Evolutionary conservation across 2,329 filamentous ascomycete genomes (phyloP).

Genomic region (Phialocephala subalpina): DNA sequence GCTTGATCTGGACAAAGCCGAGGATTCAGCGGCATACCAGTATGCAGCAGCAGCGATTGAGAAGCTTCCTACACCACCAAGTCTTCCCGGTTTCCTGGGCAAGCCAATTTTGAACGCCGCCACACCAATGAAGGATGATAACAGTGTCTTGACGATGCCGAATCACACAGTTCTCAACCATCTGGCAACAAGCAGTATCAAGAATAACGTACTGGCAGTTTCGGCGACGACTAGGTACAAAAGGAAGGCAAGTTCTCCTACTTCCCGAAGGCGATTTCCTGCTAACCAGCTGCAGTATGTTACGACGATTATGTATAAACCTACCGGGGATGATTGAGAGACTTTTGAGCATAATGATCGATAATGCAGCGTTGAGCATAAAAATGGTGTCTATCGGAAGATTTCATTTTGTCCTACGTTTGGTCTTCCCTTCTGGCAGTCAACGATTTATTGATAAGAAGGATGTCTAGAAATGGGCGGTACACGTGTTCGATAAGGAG

Average conservation of each 20-base stretch:
- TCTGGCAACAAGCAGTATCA: constrained; percentile 96
- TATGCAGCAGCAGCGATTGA: constrained; percentile 78
- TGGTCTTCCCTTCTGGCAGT: background rate
- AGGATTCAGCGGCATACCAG: constrained; percentile 78
- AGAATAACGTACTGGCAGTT: constrained; percentile 92
- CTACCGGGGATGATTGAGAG: constrained; percentile 59
- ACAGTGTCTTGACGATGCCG: constrained; percentile 94
- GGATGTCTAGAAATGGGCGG: background rate
- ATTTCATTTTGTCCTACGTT: background rate
- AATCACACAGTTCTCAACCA: constrained; percentile 98
- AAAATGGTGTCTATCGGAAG: background rate
- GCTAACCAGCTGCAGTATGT: constrained; percentile 72
- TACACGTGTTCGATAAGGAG: background rate
- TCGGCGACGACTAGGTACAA: constrained; percentile 98
- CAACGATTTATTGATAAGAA: background rate
- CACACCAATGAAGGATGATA: constrained; percentile 95
- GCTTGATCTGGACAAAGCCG: constrained; percentile 83
- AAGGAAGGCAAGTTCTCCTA: constrained; percentile 78
- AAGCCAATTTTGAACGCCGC: constrained; percentile 95
- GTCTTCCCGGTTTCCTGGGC: constrained; percentile 86
- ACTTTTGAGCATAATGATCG: background rate
- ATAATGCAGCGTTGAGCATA: constrained; percentile 1
- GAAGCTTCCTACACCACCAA: constrained; percentile 83
- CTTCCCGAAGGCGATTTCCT: no score
- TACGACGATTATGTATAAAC: constrained; percentile 97